Evolutionary conservation across 441 rosid genomes (phyloP).

Genomic region (Arabidopsis hybrid): DNA sequence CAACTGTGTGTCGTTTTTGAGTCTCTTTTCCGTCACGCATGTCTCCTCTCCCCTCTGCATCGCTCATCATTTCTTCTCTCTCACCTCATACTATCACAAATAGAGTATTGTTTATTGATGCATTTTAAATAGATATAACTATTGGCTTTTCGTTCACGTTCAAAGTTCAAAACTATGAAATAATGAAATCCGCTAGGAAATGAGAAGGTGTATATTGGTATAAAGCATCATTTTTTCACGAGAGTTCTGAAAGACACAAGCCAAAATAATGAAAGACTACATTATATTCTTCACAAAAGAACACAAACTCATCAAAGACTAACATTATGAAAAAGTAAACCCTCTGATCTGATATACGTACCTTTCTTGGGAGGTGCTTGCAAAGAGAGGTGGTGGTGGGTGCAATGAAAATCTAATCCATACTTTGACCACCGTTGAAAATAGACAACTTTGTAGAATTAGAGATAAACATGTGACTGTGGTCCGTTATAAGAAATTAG

Average conservation of each 20-base stretch:
- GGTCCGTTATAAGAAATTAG: no score
- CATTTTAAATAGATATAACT: no score
- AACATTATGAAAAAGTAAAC: no score
- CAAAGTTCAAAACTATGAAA: no score
- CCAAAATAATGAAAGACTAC: no score
- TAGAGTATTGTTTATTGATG: no score
- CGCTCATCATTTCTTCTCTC: background rate
- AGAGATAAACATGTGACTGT: background rate
- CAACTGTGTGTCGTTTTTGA: constrained; percentile 43
- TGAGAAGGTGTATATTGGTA: background rate
- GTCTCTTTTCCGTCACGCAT: constrained; percentile 43
- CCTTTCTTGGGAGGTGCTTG: background rate
- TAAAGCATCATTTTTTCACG: no score
- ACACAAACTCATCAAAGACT: background rate
- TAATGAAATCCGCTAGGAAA: no score
- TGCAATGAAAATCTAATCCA: background rate
- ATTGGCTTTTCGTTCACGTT: no score
- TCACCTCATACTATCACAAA: background rate
- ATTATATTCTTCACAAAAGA: background rate
- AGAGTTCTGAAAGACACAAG: no score
- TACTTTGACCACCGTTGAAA: no score
- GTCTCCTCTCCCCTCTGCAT: constrained; percentile 29
- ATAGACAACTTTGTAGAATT: background rate
- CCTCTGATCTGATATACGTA: background rate
- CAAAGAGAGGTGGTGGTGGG: background rate